Conservation (phyloP, 352 stramenopile species). For the Phytophthora quininea region DNA sequence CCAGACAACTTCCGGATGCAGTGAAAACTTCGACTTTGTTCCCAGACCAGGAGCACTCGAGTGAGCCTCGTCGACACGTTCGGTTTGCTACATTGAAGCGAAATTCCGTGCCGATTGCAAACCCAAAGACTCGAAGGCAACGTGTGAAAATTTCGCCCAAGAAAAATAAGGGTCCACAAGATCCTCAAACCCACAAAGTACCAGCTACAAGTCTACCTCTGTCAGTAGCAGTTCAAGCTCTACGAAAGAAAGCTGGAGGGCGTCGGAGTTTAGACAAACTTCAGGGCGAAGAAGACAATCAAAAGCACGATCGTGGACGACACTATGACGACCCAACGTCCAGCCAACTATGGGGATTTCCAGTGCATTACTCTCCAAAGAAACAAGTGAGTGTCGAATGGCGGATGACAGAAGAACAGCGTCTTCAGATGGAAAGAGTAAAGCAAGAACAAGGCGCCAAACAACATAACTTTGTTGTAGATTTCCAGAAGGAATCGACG, state of each 20-base stretch:
- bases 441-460: background rate
- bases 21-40: constrained; percentile 10
- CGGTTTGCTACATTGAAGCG: constrained; percentile 18
- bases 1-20: background rate
- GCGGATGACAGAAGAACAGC: constrained; percentile 2
- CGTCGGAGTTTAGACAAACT: background rate
- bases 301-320: background rate
- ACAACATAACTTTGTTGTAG: background rate
- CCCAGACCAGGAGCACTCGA: constrained; percentile 24
- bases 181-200: background rate
- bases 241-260: constrained; percentile 7
- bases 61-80: constrained; percentile 20
- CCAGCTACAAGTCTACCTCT: background rate
- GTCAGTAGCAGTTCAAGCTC: constrained; percentile 12
- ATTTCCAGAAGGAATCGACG: background rate
- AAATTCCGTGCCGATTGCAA: constrained; percentile 13
- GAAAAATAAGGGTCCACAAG: constrained; percentile 1
- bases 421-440: no score
- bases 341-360: constrained; percentile 16
- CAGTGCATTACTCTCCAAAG: constrained; percentile 15
- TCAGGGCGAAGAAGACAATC: background rate
- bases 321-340: constrained; percentile 7
- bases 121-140: background rate
- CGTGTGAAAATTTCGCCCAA: constrained; percentile 4
- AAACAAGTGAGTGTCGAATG: constrained; percentile 13